Percentiles rank a stretch among this genome's conserved stretches.
These are phyloP conservation scores for Canavalia ensiformis DNA, from an alignment of 306 rosid genomes.

Conservation along the genomic window DNA sequence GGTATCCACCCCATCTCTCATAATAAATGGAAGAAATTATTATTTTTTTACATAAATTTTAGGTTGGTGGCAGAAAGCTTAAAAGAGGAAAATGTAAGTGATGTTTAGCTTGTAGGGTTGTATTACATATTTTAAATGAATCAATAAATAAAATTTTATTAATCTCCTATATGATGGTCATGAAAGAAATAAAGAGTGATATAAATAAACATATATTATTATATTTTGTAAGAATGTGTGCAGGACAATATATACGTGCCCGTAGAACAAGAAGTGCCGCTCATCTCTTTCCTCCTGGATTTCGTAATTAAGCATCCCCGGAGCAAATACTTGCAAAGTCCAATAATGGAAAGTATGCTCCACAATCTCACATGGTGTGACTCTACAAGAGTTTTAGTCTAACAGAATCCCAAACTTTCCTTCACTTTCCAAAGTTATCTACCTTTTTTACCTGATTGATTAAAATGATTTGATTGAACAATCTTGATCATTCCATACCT, in stretches of 20 bases:
- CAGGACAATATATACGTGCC: constrained; percentile 21
- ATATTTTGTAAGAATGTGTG: background rate
- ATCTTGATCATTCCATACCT: constrained; percentile 51
- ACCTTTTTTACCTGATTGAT: constrained; percentile 52
- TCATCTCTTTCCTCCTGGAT: constrained; percentile 33
- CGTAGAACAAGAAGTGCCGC: background rate
- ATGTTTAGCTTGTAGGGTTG: background rate
- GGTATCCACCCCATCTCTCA: background rate
- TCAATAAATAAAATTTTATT: no score
- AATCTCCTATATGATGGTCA: background rate
- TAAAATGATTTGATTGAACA: constrained; percentile 56
- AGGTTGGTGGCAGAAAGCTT: background rate
- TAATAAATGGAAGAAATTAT: background rate
- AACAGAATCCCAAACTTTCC: constrained; percentile 54
- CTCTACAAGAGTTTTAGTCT: constrained; percentile 51
- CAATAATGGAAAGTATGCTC: constrained; percentile 50
- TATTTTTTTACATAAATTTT: background rate
- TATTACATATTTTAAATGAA: no score
- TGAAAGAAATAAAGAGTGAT: background rate
- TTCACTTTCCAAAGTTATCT: constrained; percentile 45
- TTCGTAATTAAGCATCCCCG: constrained; percentile 24
- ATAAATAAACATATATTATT: background rate
- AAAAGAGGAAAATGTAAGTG: background rate
- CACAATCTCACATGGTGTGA: constrained; percentile 58
- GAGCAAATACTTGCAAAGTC: constrained; percentile 3